These are phyloP conservation scores for Sphagnum fallax DNA, from an alignment of 228 moss, liverwort and hornwort genomes.

Conservation along the genomic window DNA sequence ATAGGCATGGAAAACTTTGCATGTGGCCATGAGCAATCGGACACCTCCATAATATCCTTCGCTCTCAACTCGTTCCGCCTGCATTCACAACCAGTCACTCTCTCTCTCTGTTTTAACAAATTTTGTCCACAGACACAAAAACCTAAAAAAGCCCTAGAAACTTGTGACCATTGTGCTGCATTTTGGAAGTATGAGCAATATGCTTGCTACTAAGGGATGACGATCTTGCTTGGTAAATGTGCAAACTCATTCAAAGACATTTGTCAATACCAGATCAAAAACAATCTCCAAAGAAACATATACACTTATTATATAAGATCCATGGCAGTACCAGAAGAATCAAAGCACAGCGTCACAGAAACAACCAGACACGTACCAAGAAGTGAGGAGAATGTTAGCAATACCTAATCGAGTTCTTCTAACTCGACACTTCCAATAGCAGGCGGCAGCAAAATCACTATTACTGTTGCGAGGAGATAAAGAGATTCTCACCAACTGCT, in stretches of 20 bases:
- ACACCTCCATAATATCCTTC: slow-evolving; percentile 97
- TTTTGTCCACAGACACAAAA: not conserved
- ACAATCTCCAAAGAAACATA: not conserved
- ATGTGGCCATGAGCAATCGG: slow-evolving; percentile 77
- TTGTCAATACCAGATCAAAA: not conserved
- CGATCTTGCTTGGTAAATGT: not conserved
- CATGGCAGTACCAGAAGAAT: too few species aligned
- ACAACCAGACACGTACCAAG: too few species aligned
- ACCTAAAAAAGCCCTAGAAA: not conserved
- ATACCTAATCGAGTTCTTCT: too few species aligned
- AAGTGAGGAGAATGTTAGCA: too few species aligned
- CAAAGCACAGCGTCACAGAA: too few species aligned
- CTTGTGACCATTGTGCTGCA: not conserved
- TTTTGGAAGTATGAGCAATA: not conserved
- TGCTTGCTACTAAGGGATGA: not conserved
- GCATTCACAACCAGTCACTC: slow-evolving; percentile 5
- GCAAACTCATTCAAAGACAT: not conserved
- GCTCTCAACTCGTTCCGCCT: slow-evolving; percentile 59
- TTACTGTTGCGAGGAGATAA: not conserved
- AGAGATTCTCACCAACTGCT: slow-evolving; percentile 48
- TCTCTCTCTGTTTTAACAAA: not conserved
- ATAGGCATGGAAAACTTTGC: slow-evolving; percentile 78
- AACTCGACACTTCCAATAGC: too few species aligned
- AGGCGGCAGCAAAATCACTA: too few species aligned
- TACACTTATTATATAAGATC: too few species aligned